Conservation (phyloP, 768 basidiomycete genomes). For the Leccinum longicurvipes region DNA sequence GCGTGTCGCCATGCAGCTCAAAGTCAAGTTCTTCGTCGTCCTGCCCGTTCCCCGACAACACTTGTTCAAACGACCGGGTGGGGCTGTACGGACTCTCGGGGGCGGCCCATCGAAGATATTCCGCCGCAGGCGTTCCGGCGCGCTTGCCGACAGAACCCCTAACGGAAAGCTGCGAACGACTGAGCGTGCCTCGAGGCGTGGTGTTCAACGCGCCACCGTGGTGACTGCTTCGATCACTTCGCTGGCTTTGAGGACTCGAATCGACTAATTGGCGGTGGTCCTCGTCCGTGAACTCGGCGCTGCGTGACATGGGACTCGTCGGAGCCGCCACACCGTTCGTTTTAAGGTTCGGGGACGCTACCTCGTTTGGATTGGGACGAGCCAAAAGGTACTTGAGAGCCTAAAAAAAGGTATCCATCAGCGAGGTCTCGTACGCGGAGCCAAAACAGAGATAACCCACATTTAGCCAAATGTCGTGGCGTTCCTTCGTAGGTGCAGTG, state of each 20-base stretch:
- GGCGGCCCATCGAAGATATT: conserved; percentile 79
- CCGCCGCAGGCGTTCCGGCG: conserved; percentile 85
- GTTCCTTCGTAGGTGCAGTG: conserved; percentile 92
- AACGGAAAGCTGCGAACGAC: conserved; percentile 72
- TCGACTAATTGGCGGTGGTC: conserved; percentile 45
- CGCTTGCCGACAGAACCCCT: conserved; percentile 79
- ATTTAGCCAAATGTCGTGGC: conserved; percentile 96
- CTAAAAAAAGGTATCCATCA: conserved; percentile 39
- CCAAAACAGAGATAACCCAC: conserved; percentile 42
- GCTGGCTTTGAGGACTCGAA: conserved; percentile 71
- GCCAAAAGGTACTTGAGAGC: conserved; percentile 88
- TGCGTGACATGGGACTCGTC: conserved; percentile 48
- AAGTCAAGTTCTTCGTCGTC: conserved; percentile 74
- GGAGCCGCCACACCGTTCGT: conserved; percentile 37
- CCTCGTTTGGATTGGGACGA: conserved; percentile 49
- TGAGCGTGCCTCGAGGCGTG: conserved; percentile 74
- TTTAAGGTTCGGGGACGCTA: conserved; percentile 26
- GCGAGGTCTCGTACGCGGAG: conserved; percentile 4
- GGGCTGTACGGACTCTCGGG: conserved; percentile 80
- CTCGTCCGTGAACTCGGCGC: conserved; percentile 46
- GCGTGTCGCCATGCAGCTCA: conserved; percentile 72
- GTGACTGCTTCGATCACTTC: conserved; percentile 59
- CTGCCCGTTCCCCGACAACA: conserved; percentile 29
- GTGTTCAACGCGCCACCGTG: conserved; percentile 66
- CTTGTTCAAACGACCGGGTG: conserved; percentile 61